Evolutionary conservation across 2,329 filamentous ascomycete species (phyloP), one percentile per base, ranked within the genome.

Genomic region (Neoascochyta sp.): DNA sequence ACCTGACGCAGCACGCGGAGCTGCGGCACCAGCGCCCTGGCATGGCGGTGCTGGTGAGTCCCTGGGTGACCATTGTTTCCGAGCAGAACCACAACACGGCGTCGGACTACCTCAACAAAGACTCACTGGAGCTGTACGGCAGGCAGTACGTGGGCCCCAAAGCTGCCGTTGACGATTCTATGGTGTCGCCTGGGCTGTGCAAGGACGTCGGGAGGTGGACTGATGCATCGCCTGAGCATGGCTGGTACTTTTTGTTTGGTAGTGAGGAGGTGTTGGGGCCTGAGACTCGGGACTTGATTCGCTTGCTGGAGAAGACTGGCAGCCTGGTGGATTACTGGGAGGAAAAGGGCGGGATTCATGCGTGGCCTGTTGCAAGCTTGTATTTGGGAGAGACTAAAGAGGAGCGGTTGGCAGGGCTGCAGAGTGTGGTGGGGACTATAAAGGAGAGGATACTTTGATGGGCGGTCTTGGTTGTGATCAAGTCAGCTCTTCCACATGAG

Each of bases 1-100:
- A 81, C 45, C 66, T 88, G 12, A 78, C 76, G 7, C 67, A 70
- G 12, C 64, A 68, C 29, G 52, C 61, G 2, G 58, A 64, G 5
- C 39, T 69, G 12, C 61, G 62, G 52, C 53, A 65, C 51, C 62
- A 66, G 47, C 53, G 66, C 17, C 79, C 78, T 0, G 75, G 69
- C 2, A 66, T 88, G 51, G 84, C 81, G 2, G 70, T 81, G 13
- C 69, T 92, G 38, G 85, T 94, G 37, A 89, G 83, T 7, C 86
- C 86, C 0, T 93, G 87, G 87, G 72, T 81, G 9, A 83, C 80
- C 2, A 74, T 93, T 22, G 69, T 86, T 21, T 86, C 83, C 0
- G 63, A 68, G 5, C 73, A 76, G 29, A 81, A 89, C 49, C 70
- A 69, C 30, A 78, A 83, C 44, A 90, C 83, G 1, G 57, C 66